Evolutionary conservation across 768 basidiomycete genomes (phyloP).

Genomic region (Hygrophoropsis aurantiaca): DNA sequence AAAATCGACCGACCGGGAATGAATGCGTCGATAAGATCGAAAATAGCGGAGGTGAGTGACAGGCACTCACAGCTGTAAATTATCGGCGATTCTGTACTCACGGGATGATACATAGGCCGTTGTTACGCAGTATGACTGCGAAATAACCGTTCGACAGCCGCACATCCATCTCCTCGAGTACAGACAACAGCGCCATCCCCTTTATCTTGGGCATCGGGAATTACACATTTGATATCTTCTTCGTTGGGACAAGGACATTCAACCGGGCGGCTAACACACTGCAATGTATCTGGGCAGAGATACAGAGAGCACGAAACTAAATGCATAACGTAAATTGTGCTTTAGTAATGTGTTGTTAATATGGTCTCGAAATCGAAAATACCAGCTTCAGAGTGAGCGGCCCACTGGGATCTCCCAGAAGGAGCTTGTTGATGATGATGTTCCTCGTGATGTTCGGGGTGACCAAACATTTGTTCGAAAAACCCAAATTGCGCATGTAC

Average conservation of each 20-base stretch:
- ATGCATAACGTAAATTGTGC: neutral
- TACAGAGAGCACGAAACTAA: conserved; percentile 75
- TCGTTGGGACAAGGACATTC: conserved; percentile 78
- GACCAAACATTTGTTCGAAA: conserved; percentile 76
- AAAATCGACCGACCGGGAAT: no score
- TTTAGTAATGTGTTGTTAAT: conserved; percentile 1
- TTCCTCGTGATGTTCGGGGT: conserved; percentile 54
- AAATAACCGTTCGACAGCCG: conserved; percentile 55
- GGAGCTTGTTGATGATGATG: conserved; percentile 32
- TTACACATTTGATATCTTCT: conserved; percentile 74
- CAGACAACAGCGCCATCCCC: conserved; percentile 66
- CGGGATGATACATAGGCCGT: neutral
- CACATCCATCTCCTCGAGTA: conserved; percentile 64
- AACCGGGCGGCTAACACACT: conserved; percentile 51
- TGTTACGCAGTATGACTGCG: neutral
- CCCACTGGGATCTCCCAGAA: conserved; percentile 60
- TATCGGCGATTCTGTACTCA: neutral
- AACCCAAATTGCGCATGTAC: conserved; percentile 72
- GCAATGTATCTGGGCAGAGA: conserved; percentile 72
- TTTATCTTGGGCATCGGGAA: conserved; percentile 58
- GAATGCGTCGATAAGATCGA: no score
- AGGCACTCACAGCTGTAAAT: neutral
- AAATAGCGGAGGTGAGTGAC: neutral
- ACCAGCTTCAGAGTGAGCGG: conserved; percentile 66
- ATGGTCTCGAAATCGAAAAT: conserved; percentile 16